phyloP scores from a whole-genome alignment of 139 green algal genomes.

The Haematococcus sp. region DNA sequence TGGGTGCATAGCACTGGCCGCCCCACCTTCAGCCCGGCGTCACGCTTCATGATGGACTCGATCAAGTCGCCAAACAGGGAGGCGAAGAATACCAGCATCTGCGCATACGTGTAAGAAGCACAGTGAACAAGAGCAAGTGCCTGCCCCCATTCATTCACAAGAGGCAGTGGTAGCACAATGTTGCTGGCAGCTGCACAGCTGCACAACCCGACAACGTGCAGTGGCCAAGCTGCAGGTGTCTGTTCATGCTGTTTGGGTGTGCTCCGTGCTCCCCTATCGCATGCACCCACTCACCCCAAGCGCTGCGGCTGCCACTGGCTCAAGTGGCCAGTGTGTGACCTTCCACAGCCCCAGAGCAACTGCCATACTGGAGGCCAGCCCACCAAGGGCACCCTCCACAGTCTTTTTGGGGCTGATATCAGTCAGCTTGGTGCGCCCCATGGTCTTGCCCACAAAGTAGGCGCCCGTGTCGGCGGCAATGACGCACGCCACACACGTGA shows the following conservation, averaged over 20 bases:
- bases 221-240: too few species aligned
- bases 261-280: background rate
- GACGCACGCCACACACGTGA: slow-evolving; percentile 75
- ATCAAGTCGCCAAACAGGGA: slow-evolving; percentile 96
- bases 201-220: too few species aligned
- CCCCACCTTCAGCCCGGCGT: slow-evolving; percentile 92
- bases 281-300: slow-evolving; percentile 18
- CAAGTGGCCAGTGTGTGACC: slow-evolving; percentile 19
- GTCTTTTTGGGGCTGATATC: slow-evolving; percentile 93
- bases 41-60: slow-evolving; percentile 97
- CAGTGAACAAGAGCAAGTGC: too few species aligned
- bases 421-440: slow-evolving; percentile 80
- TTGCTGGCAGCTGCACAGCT: background rate
- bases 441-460: slow-evolving; percentile 76
- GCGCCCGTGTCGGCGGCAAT: slow-evolving; percentile 87
- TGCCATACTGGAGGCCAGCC: slow-evolving; percentile 58
- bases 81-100: slow-evolving; percentile 72
- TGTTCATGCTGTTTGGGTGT: too few species aligned
- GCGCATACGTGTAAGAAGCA: background rate
- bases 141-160: too few species aligned
- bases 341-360: slow-evolving; percentile 33
- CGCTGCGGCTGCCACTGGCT: slow-evolving; percentile 16
- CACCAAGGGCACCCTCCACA: slow-evolving; percentile 84
- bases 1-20: too few species aligned
- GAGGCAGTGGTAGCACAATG: background rate